A percentile compares a stretch with the other conserved stretches of the same genome.
phyloP scores from a whole-genome alignment of 2,329 filamentous ascomycete species.

The Zasmidium angulare region DNA sequence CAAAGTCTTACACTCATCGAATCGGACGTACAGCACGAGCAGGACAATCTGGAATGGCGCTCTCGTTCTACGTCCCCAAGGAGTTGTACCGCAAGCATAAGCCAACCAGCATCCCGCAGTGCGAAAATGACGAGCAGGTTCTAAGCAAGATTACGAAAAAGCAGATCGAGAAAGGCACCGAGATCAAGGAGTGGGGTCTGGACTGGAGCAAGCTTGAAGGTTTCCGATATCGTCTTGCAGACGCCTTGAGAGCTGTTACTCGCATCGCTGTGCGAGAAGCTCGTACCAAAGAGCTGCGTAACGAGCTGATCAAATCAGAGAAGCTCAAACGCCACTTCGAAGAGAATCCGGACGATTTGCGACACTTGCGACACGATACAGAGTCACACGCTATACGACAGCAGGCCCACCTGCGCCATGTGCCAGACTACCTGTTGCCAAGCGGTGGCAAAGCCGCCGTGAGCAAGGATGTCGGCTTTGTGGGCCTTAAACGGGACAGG shows the following conservation, averaged over 20 bases:
- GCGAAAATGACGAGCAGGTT: constrained; percentile 81
- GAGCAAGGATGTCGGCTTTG: constrained; percentile 69
- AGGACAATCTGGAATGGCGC: constrained; percentile 86
- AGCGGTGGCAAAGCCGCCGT: constrained; percentile 68
- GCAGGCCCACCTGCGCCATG: constrained; percentile 87
- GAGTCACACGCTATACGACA: constrained; percentile 80
- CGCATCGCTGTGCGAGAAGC: constrained; percentile 87
- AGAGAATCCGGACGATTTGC: constrained; percentile 87
- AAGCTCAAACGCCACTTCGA: constrained; percentile 95
- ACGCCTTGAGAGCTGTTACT: constrained; percentile 87
- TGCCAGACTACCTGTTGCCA: constrained; percentile 90
- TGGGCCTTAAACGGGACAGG: constrained; percentile 59
- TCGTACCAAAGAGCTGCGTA: constrained; percentile 78
- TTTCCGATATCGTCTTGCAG: constrained; percentile 92
- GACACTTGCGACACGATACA: constrained; percentile 84
- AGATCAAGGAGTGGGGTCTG: constrained; percentile 87
- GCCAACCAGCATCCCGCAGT: constrained; percentile 72
- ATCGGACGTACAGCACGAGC: constrained; percentile 92
- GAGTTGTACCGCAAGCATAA: constrained; percentile 85
- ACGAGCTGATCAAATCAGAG: constrained; percentile 89
- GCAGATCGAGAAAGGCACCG: constrained; percentile 74
- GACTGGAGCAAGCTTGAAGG: constrained; percentile 92
- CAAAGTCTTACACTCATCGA: constrained; percentile 94
- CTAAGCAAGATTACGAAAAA: constrained; percentile 76
- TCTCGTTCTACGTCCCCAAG: constrained; percentile 89